Conservation (phyloP, 2,329 filamentous ascomycete species). For the Verticillium nonalfalfae region DNA sequence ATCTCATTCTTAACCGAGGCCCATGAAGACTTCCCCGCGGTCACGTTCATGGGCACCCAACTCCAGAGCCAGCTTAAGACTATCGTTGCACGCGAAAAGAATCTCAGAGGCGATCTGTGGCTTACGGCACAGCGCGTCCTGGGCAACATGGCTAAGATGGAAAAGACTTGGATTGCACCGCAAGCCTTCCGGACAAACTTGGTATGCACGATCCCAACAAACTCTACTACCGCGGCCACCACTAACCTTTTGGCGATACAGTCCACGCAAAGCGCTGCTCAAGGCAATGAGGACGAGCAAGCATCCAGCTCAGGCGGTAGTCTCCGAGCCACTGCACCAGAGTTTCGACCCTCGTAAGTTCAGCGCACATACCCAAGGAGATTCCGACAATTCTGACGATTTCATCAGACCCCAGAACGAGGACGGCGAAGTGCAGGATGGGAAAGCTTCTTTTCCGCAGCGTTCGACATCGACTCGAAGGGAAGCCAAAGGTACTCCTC, state of each 20-base stretch:
- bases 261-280: slow-evolving; percentile 26
- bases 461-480: not conserved
- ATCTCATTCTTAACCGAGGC: slow-evolving; percentile 83
- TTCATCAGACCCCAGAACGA: slow-evolving; percentile 44
- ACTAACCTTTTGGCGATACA: slow-evolving; percentile 29
- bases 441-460: not conserved
- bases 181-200: slow-evolving; percentile 64
- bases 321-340: slow-evolving; percentile 52
- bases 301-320: slow-evolving; percentile 22
- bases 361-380: slow-evolving; percentile 7
- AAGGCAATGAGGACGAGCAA: slow-evolving; percentile 30
- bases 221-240: slow-evolving; percentile 14
- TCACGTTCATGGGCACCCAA: slow-evolving; percentile 78
- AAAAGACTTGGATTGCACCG: slow-evolving; percentile 66
- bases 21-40: slow-evolving; percentile 75
- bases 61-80: slow-evolving; percentile 58
- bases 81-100: slow-evolving; percentile 57
- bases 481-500: slow-evolving; percentile 1
- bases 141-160: slow-evolving; percentile 61
- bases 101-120: slow-evolving; percentile 63
- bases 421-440: slow-evolving; percentile 68
- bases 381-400: not conserved
- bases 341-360: slow-evolving; percentile 55
- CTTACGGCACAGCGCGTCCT: slow-evolving; percentile 67
- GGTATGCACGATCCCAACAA: slow-evolving; percentile 31